A percentile compares a stretch with the other conserved stretches of the same genome.
Evolutionary conservation across 2,329 filamentous ascomycete species (phyloP).

Genomic region (Colletotrichum orbiculare): DNA sequence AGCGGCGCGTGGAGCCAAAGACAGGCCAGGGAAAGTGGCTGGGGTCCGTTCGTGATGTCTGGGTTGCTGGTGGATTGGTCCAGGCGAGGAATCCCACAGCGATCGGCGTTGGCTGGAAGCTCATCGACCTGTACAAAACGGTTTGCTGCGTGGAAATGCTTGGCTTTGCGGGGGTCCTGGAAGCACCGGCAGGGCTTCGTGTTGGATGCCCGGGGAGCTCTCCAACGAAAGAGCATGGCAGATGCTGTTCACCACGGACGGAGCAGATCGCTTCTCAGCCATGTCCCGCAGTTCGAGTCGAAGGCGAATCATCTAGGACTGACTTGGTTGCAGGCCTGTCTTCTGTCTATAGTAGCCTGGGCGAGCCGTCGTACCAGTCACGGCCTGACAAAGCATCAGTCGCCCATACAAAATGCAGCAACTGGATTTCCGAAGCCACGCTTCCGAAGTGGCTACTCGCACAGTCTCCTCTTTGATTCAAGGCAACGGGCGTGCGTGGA

Average conservation of each 20-base stretch:
- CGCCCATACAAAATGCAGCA: not conserved
- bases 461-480: constrained; percentile 17
- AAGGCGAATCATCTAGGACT: no score
- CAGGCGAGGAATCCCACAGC: constrained; percentile 32
- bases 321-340: no score
- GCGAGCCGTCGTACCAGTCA: constrained; percentile 21
- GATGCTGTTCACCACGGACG: no score
- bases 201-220: no score
- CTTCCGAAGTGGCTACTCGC: not conserved
- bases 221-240: no score
- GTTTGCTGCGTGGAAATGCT: constrained; percentile 13
- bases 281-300: no score
- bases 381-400: constrained; percentile 10
- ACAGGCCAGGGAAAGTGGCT: constrained; percentile 17
- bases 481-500: constrained; percentile 8
- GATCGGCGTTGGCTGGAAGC: constrained; percentile 35
- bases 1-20: constrained; percentile 23
- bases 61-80: constrained; percentile 27
- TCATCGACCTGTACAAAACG: constrained; percentile 18
- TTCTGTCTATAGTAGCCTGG: not conserved
- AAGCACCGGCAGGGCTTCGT: constrained; percentile 21
- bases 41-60: constrained; percentile 18
- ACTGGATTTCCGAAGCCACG: constrained; percentile 13
- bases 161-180: constrained; percentile 34
- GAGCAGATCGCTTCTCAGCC: no score